A percentile compares a stretch with the other conserved stretches of the same genome.
Conservation (phyloP, 345 rosid genomes). For the Dipteronia sinensis region DNA sequence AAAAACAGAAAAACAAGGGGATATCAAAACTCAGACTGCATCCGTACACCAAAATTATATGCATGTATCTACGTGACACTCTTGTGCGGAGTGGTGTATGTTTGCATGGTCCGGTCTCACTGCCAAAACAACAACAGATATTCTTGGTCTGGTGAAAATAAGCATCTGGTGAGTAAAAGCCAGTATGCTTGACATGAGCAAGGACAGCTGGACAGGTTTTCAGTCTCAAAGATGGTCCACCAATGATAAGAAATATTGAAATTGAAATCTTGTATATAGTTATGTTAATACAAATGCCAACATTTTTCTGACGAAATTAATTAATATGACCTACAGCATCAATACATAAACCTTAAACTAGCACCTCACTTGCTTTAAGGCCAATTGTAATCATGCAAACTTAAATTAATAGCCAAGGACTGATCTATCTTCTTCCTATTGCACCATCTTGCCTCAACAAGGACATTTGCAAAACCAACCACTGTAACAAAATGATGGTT, state of each 20-base stretch:
- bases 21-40: background rate
- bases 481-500: background rate
- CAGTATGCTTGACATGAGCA: background rate
- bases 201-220: background rate
- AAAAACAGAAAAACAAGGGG: slow-evolving; percentile 2
- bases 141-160: background rate
- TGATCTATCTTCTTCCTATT: background rate
- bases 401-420: background rate
- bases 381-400: background rate
- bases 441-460: background rate
- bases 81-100: background rate
- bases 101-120: background rate
- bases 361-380: background rate
- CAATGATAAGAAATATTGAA: background rate
- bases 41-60: background rate
- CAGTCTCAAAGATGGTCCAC: background rate
- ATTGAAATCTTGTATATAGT: background rate
- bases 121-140: background rate
- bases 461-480: background rate
- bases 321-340: background rate
- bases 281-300: background rate
- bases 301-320: background rate
- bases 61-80: background rate
- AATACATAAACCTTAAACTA: background rate
- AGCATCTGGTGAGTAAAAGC: background rate